phyloP scores from a whole-genome alignment of 495 filamentous ascomycete genomes.

The Aspergillus baeticus region DNA sequence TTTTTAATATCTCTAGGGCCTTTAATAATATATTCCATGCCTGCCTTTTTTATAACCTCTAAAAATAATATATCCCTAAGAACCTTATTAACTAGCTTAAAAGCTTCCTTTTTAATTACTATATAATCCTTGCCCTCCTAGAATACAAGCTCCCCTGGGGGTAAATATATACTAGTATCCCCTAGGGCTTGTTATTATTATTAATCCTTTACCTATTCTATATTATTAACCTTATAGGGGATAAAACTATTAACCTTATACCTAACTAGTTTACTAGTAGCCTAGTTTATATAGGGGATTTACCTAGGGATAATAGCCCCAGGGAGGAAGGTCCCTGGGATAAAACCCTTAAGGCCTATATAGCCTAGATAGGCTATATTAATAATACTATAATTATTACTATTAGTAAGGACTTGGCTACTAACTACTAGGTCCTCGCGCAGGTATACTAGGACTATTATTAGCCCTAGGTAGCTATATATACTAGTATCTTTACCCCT shows the following conservation, averaged over 20 bases:
- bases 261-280: no score
- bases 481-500: conserved; percentile 18
- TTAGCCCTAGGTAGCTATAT: conserved; percentile 13
- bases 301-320: no score
- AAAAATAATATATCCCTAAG: no score
- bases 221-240: conserved; percentile 26
- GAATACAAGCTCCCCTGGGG: no score
- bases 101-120: conserved; percentile 22
- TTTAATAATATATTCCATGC: no score
- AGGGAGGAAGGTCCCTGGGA: no score
- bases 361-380: conserved; percentile 23
- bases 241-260: no score
- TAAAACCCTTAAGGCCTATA: no score
- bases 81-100: no score
- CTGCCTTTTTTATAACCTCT: no score
- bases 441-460: conserved; percentile 22
- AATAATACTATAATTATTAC: conserved; percentile 26
- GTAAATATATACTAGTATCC: no score
- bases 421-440: conserved; percentile 20
- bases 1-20: conserved; percentile 26
- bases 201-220: conserved; percentile 30
- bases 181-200: conserved; percentile 26
- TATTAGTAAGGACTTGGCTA: conserved; percentile 16
- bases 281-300: no score
- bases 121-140: conserved; percentile 8